phyloP scores from a whole-genome alignment of 371 early-diverging fungal species.

The Zychaea mexicana region DNA sequence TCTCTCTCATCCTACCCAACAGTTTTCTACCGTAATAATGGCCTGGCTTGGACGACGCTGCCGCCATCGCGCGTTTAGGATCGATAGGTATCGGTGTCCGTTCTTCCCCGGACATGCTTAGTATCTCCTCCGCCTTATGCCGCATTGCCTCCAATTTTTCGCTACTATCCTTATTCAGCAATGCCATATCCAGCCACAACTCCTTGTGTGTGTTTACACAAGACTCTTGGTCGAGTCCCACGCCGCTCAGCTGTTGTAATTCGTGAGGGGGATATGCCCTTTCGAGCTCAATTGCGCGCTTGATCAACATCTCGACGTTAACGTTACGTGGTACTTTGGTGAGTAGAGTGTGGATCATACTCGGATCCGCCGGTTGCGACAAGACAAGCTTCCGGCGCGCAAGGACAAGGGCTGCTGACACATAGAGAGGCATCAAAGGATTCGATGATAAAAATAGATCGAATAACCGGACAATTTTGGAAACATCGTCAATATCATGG shows the following conservation, averaged over 20 bases:
- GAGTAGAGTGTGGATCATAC: conserved; percentile 57
- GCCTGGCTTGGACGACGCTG: not conserved
- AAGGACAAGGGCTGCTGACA: conserved; percentile 70
- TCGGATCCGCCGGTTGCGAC: conserved; percentile 49
- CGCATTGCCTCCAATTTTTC: conserved; percentile 28
- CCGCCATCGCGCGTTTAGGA: not conserved
- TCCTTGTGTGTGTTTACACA: conserved; percentile 32
- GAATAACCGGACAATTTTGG: conserved; percentile 64
- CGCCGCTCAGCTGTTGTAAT: not conserved
- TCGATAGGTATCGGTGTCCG: not conserved
- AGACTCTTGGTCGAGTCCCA: conserved; percentile 6
- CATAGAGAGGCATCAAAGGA: conserved; percentile 77
- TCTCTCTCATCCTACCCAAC: not conserved
- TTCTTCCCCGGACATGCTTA: conserved; percentile 5
- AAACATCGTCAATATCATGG: conserved; percentile 69
- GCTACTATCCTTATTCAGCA: conserved; percentile 37
- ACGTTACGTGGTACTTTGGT: conserved; percentile 56
- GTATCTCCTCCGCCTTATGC: not conserved
- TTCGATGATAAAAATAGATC: conserved; percentile 75
- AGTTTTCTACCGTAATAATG: not conserved
- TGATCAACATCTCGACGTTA: conserved; percentile 42
- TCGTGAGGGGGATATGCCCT: conserved; percentile 20
- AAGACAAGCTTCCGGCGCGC: conserved; percentile 48
- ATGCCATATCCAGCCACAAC: conserved; percentile 39
- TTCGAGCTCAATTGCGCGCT: conserved; percentile 43